Conservation (phyloP, 257 asterid genomes). For the Coffea canephora region DNA sequence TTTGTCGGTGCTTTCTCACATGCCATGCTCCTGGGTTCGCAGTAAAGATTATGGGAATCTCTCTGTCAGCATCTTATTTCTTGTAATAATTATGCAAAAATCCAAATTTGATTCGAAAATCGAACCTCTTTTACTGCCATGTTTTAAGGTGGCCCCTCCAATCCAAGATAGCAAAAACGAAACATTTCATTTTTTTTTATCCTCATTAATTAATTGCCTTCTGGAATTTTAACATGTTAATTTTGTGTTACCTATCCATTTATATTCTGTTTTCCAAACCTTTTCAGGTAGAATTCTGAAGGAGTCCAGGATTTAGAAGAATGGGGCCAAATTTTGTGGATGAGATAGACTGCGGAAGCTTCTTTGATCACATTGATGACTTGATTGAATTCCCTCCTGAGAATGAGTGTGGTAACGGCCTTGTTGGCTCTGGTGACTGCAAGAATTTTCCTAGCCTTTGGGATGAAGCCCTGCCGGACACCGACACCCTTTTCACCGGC, state of each 20-base stretch:
- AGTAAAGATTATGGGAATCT: constrained; percentile 17
- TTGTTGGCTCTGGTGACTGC: constrained; percentile 48
- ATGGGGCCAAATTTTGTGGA: constrained; percentile 68
- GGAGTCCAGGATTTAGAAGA: not conserved
- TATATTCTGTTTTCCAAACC: not conserved
- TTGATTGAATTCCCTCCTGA: constrained; percentile 82
- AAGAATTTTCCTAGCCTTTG: constrained; percentile 64
- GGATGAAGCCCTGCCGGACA: constrained; percentile 56
- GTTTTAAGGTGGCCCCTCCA: constrained; percentile 11
- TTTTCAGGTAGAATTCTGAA: constrained; percentile 26
- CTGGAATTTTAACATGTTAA: not conserved
- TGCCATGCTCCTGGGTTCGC: not conserved
- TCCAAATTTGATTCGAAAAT: constrained; percentile 22
- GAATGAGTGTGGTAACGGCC: constrained; percentile 44
- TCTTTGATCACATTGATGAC: constrained; percentile 90
- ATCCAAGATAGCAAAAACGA: not conserved
- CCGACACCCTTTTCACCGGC: constrained; percentile 52
- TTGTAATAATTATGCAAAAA: constrained; percentile 29
- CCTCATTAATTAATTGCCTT: not conserved
- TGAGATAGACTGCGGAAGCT: constrained; percentile 76
- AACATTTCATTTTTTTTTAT: not conserved
- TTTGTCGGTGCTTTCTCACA: constrained; percentile 37
- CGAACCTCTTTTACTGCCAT: constrained; percentile 6
- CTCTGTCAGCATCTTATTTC: constrained; percentile 5
- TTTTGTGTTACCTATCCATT: not conserved